Conservation (phyloP, 2,329 filamentous ascomycete genomes). For the Pseudophaeomoniella oleicola region DNA sequence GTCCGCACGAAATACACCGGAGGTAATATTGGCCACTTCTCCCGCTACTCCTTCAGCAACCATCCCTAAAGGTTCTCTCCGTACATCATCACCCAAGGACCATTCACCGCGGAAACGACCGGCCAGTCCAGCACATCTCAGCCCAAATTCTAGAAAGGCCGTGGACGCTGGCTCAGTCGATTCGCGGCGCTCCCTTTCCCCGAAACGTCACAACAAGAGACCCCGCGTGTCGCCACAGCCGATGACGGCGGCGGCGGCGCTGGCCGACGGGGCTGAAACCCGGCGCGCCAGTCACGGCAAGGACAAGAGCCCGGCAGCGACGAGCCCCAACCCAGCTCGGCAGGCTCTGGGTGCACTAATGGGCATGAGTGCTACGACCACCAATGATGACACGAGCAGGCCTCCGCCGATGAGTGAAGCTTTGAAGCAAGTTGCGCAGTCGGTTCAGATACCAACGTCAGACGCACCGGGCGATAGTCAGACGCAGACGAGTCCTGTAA, state of each 20-base stretch:
- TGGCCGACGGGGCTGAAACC: conserved; percentile 30
- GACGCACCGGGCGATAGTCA: conserved; percentile 26
- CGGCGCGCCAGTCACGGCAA: conserved; percentile 17
- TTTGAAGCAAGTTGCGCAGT: conserved; percentile 30
- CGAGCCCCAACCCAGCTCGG: conserved; percentile 24
- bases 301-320: conserved; percentile 13
- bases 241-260: conserved; percentile 39
- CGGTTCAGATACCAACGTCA: conserved; percentile 33
- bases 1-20: background rate
- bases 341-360: conserved; percentile 23
- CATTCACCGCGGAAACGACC: conserved; percentile 11
- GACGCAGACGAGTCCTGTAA: conserved; percentile 38
- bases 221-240: conserved; percentile 18
- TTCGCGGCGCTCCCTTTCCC: conserved; percentile 10
- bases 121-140: conserved; percentile 16
- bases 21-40: background rate
- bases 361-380: conserved; percentile 19
- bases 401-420: conserved; percentile 34
- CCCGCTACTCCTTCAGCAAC: conserved; percentile 6
- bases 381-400: conserved; percentile 12
- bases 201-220: conserved; percentile 18
- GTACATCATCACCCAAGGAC: background rate
- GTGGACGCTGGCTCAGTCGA: conserved; percentile 26
- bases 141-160: conserved; percentile 24
- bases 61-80: conserved; percentile 7